Conservation (phyloP, 805 yeast species). For the Clavispora carvajalis region DNA sequence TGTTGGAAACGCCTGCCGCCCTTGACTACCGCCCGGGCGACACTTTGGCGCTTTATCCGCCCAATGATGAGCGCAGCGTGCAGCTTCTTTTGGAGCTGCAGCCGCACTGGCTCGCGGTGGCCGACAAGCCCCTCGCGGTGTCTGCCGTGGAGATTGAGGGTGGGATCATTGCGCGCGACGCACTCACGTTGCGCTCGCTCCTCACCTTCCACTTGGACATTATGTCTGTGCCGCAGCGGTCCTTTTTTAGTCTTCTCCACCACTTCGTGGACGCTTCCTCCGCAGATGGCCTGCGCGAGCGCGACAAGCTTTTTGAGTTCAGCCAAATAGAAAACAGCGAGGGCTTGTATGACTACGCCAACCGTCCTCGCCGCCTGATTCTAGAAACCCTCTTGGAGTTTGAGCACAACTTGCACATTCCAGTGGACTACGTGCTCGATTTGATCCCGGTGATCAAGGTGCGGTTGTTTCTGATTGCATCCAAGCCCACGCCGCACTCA, state of each 20-base stretch:
- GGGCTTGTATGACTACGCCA: slow-evolving; percentile 85
- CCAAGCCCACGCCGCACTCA: slow-evolving; percentile 35
- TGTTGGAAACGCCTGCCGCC: slow-evolving; percentile 28
- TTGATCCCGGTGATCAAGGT: slow-evolving; percentile 76
- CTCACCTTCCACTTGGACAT: slow-evolving; percentile 79
- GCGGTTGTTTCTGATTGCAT: slow-evolving; percentile 80
- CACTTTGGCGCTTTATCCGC: slow-evolving; percentile 69
- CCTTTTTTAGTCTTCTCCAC: slow-evolving; percentile 70
- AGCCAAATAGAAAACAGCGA: slow-evolving; percentile 67
- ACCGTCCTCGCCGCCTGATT: slow-evolving; percentile 84
- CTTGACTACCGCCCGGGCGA: slow-evolving; percentile 70
- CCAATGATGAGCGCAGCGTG: slow-evolving; percentile 61
- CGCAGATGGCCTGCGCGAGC: slow-evolving; percentile 66
- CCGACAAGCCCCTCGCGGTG: slow-evolving; percentile 52
- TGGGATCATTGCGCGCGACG: slow-evolving; percentile 46
- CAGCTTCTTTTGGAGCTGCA: slow-evolving; percentile 61
- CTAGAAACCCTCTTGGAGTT: slow-evolving; percentile 83
- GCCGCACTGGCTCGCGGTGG: slow-evolving; percentile 61
- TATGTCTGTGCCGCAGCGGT: slow-evolving; percentile 73
- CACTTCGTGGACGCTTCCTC: slow-evolving; percentile 49
- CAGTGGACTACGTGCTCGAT: slow-evolving; percentile 71
- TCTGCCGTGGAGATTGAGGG: slow-evolving; percentile 47
- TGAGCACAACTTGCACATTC: slow-evolving; percentile 61
- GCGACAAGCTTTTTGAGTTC: slow-evolving; percentile 72
- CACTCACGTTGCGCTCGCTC: slow-evolving; percentile 64